Base-by-base conservation (phyloP, 371 early-diverging fungal species). In the Fennellomyces sp. region DNA sequence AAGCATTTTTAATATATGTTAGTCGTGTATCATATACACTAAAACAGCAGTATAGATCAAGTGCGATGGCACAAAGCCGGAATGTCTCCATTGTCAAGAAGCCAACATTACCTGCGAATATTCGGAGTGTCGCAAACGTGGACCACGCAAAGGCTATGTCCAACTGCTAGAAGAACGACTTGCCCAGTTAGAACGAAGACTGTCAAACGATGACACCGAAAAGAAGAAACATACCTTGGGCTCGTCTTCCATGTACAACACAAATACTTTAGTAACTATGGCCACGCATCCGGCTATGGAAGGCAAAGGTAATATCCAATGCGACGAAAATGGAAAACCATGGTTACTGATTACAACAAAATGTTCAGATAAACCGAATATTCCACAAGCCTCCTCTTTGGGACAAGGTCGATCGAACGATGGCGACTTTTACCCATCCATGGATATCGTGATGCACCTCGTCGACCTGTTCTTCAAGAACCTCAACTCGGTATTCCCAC, bases 121-220 rank as follows among this genome's bases (percentile, higher is more conserved):
- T 67, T 77, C 85, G 4, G 83, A 88, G 21, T 84, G 82, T 56
- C 88, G 88, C 56, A 89, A 89, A 63, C 82, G 92, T n/a, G 91
- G 91, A 0, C 92, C 91, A 23, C 85, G 90, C n/a, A 89, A 91
- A 65, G 92, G 92, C 13, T 88, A 90, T 54, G 89, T 90, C n/a
- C 88, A 88, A 51, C 70, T 84, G 25, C 75, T 91, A 13, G 92
- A 91, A 58, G 81, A 81, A 61, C 76, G 90, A 41, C 70, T 91
- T 33, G 85, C 78, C 48, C 83, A 82, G 55, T 72, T 88, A 54
- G 90, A 90, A 62, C 74, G 75, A 52, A 68, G 87, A 30, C 64
- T 89, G n/a, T 19, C 68, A 50, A 53, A 13, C 5, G 60, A 53
- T 5, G 52, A 39, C 30, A 42, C 28, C 23, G 51, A 50, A 33